A percentile compares a stretch with the other conserved stretches of the same genome.
Evolutionary conservation across 2,329 filamentous ascomycete species (phyloP).

Genomic region (Cladophialophora psammophila): DNA sequence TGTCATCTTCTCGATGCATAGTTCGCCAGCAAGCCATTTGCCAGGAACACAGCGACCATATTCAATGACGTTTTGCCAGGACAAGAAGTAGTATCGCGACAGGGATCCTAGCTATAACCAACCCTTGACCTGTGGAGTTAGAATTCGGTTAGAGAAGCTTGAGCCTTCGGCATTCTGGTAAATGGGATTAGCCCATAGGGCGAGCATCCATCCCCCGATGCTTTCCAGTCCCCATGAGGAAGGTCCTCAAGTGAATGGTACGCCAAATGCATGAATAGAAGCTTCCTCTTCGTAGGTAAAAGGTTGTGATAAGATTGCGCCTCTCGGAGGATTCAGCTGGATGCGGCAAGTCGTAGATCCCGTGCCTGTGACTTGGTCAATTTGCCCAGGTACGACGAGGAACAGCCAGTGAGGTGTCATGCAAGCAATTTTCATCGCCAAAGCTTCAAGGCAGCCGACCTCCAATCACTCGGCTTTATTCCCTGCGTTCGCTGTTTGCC

Average conservation of each 20-base stretch:
- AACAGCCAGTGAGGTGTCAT: constrained; percentile 4
- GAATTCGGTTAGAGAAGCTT: constrained; percentile 17
- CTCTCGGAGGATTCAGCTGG: constrained; percentile 13
- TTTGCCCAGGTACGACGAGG: constrained; percentile 10
- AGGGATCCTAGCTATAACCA: constrained; percentile 18
- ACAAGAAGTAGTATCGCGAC: constrained; percentile 31
- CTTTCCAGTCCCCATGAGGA: constrained; percentile 13
- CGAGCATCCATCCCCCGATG: neutral
- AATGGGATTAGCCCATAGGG: constrained; percentile 5
- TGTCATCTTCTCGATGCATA: neutral
- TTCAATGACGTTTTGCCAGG: constrained; percentile 30
- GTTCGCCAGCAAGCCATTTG: constrained; percentile 24
- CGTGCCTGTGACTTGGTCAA: constrained; percentile 17
- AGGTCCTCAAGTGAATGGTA: constrained; percentile 16
- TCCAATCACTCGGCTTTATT: constrained; percentile 1
- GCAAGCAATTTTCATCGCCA: constrained; percentile 4
- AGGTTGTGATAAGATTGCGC: constrained; percentile 25
- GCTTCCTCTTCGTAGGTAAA: neutral
- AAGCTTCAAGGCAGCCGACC: neutral
- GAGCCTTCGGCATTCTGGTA: constrained; percentile 5
- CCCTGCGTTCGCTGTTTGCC: neutral
- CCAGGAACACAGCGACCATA: constrained; percentile 7
- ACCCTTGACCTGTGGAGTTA: neutral
- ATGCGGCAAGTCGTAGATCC: constrained; percentile 11
- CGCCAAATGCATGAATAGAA: constrained; percentile 8